Evolutionary conservation across 2,329 filamentous ascomycete species (phyloP).

Genomic region (Neophaeococcomyces mojaviensis): DNA sequence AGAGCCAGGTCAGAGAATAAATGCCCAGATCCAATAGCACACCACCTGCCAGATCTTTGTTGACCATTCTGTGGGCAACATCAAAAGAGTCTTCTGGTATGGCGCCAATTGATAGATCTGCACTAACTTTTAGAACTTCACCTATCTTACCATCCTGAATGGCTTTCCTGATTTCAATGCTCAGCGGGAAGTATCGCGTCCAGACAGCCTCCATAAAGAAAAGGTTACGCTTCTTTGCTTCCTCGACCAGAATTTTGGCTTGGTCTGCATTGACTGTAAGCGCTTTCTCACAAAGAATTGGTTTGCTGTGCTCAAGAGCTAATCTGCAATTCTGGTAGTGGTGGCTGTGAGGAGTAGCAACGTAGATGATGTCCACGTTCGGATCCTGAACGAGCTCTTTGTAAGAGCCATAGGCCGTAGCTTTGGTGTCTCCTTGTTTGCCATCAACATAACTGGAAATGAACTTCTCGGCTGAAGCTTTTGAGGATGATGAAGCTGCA

Average conservation of each 20-base stretch:
- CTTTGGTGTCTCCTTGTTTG: slow-evolving; percentile 37
- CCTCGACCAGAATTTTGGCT: slow-evolving; percentile 62
- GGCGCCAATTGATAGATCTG: slow-evolving; percentile 37
- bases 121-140: slow-evolving; percentile 48
- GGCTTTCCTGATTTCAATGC: slow-evolving; percentile 61
- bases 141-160: slow-evolving; percentile 49
- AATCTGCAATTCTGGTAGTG: slow-evolving; percentile 88
- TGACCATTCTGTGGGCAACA: slow-evolving; percentile 64
- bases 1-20: slow-evolving; percentile 85
- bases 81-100: slow-evolving; percentile 9
- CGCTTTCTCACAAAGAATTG: slow-evolving; percentile 85
- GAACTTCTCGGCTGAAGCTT: slow-evolving; percentile 63
- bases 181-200: slow-evolving; percentile 83
- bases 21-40: slow-evolving; percentile 77
- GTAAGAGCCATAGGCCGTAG: slow-evolving; percentile 72
- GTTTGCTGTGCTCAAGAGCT: slow-evolving; percentile 74
- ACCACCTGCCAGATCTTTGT: slow-evolving; percentile 73
- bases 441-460: slow-evolving; percentile 64
- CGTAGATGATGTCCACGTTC: slow-evolving; percentile 77
- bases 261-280: slow-evolving; percentile 79
- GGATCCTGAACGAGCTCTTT: slow-evolving; percentile 70
- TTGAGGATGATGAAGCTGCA: slow-evolving; percentile 69
- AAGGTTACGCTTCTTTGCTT: slow-evolving; percentile 63
- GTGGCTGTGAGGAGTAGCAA: slow-evolving; percentile 85
- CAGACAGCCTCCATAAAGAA: slow-evolving; percentile 84